Base-by-base conservation (phyloP, 345 rosid species). In the Cardamine chenopodiifolia region DNA sequence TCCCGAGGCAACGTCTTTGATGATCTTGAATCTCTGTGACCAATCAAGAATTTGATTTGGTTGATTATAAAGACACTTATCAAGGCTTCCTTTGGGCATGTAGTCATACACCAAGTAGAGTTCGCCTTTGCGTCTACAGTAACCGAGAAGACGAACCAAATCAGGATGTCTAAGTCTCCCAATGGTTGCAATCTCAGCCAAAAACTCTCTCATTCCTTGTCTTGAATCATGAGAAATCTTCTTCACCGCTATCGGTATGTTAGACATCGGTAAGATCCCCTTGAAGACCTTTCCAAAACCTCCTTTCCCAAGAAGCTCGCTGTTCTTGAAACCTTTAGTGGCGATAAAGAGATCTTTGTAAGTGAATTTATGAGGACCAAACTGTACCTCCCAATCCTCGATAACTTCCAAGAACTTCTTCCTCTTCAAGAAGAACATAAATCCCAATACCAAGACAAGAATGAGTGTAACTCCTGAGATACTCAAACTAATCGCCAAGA, bases 201-300 rank as follows among this genome's bases (percentile, higher is more conserved):
- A 85, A 11, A 88, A 88, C 81, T 88, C 98, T 74, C 88, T 83
- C 84, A 87, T 78, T n/a, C 98, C 98, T 71, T 86, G 87, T 62
- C 76, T 60, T 7, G 96, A 84, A 65, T 85, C 83, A 14, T 70
- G 80, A 18, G 80, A 75, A 7, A 92, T 83, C 79, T 75, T 88
- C 81, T 92, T 90, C 2, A 92, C 91, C 1, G 96, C 96, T 22
- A 86, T 83, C 35, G 83, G 83, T 18, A 20, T 72, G 29, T 81
- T 73, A 2, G 73, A 75, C 9, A 35, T 44, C 0, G 79, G 89
- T 73, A 88, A 54, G 7, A 78, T 76, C 6, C 91, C 98, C 26
- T 63, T 86, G 73, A 84, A 92, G 10, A 92, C 98, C 7, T 60
- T 42, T 4, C 95, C 95, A 6, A 90, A 92, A 15, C 96, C 96